Evolutionary conservation across 805 yeast genomes (phyloP), one percentile per base, ranked within the genome.

Genomic region (Candida krabiensis): DNA sequence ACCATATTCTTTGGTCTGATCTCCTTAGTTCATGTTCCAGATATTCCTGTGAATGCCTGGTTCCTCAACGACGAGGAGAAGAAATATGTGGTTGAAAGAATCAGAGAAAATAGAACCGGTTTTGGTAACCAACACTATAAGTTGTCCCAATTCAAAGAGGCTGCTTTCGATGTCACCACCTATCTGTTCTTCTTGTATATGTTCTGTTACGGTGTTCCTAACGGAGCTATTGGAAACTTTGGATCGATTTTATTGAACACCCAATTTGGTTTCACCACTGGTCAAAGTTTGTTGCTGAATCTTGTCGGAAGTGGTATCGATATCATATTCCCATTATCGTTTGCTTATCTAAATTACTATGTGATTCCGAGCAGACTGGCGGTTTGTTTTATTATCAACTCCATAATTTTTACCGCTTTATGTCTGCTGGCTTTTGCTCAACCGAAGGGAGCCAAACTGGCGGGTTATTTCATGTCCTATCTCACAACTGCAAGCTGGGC

Each of bases 41-140:
- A 56, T 79, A 43, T 84, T 24, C 86, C 87, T 26, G 62, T 64
- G n/a, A 61, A 61, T 18, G 79, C 80, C 4, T 67, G 77, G 71
- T 77, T 70, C 47, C 55, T 75, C 47, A 64, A 55, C 19, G 70
- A 68, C 12, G 65, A 69, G 37, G 83, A 75, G 50, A 70, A 64
- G 50, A 41, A 56, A 11, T 55, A 66, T 55, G 74, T 74, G 14
- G 73, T 80, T 14, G 77, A 76, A 52, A 68, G 85, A 51, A 75
- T 81, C 42, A 72, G 82, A 52, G 52, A 51, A 4, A 79, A 79
- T 54, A 73, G 76, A 49, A 80, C 77, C 46, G 86, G 85, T 22
- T 75, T 73, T 52, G 85, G 83, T 37, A 74, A 70, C 50, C 71
- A 61, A 47, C 63, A 63, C 35, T 74, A 77, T 65, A 80, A 79